Evolutionary conservation across 75 land plant genomes (phyloP).

Genomic region (Sequoia sempervirens): DNA sequence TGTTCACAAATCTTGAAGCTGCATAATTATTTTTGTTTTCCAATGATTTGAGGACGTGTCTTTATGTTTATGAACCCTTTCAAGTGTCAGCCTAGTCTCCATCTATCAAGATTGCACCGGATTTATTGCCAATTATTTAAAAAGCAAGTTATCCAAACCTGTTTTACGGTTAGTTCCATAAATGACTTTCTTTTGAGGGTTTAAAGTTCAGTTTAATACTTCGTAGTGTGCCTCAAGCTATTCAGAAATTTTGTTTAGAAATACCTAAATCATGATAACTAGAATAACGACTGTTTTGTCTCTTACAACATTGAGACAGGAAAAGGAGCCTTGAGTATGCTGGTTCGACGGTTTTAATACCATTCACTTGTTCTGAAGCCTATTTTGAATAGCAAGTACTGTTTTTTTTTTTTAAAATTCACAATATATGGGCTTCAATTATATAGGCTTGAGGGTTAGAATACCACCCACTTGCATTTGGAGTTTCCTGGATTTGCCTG

Average conservation of each 20-base stretch:
- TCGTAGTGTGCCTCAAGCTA: not conserved
- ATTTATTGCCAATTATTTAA: not conserved
- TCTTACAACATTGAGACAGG: not conserved
- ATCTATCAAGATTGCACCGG: not conserved
- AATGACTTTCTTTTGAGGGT: not conserved
- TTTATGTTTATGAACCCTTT: not conserved
- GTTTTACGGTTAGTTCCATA: not conserved
- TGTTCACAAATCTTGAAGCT: not conserved
- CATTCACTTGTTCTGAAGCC: slow-evolving; percentile 2
- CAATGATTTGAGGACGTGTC: not conserved
- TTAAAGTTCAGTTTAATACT: not conserved
- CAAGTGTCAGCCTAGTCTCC: not conserved
- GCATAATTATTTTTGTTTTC: not conserved
- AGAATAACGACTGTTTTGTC: not conserved
- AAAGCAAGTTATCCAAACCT: not conserved
- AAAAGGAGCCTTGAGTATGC: not conserved
- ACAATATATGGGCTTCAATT: not conserved
- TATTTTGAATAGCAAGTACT: not conserved
- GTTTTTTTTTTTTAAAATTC: not conserved
- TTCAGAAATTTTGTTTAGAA: not conserved
- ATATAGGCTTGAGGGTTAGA: not conserved
- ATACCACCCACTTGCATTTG: not conserved
- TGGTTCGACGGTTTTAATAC: not conserved
- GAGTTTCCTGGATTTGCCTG: not conserved
- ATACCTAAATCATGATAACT: not conserved